Base-by-base conservation (phyloP, 352 stramenopile species). In the Phytophthora quininea region DNA sequence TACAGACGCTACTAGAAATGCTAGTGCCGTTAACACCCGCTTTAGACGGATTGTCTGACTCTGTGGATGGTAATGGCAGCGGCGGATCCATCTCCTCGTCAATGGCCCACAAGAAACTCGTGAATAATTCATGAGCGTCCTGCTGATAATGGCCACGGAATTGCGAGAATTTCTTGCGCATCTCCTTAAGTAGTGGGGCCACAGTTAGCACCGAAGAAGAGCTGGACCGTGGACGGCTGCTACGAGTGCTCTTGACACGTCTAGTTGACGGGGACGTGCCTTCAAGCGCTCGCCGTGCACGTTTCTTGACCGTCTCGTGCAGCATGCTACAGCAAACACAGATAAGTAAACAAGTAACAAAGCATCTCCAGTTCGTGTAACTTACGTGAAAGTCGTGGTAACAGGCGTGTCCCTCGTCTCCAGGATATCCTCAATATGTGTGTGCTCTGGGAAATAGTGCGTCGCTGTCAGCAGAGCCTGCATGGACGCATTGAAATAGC, bases 141-240 rank as follows among this genome's bases (percentile, higher is more conserved):
- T 99, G 97, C 79, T 99, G 97, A 47, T 96, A 88, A 66, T 91
- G 85, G 2, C 97, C 97, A n/a, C 80, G 73, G 67, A 99, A 99
- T 29, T 94, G 89, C 4, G 87, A 79, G 70, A 98, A 98, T 33
- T 92, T 91, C 27, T 84, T 87, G 4, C 85, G 79, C 45, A 93
- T 77, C 31, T 83, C 84, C 51, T 84, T 90, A 15, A 93, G 74
- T 19, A 93, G 38, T 11, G 82, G 82, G 11, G 77, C 77, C 6
- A 90, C 77, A 0, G 82, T 90, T 19, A 90, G 54, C 24, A 90
- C 74, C 3, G 79, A 82, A 9, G 78, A 77, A 27, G 71, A 75
- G 31, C 74, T 64, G 7, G 58, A 68, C 24, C 58, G 61, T 19
- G 62, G 40, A 14, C 64, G 49, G 43, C 63, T 33, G 37, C 54